These are phyloP conservation scores for Emergomyces orientalis DNA, from an alignment of 2,329 filamentous ascomycete genomes.

Conservation along the genomic window DNA sequence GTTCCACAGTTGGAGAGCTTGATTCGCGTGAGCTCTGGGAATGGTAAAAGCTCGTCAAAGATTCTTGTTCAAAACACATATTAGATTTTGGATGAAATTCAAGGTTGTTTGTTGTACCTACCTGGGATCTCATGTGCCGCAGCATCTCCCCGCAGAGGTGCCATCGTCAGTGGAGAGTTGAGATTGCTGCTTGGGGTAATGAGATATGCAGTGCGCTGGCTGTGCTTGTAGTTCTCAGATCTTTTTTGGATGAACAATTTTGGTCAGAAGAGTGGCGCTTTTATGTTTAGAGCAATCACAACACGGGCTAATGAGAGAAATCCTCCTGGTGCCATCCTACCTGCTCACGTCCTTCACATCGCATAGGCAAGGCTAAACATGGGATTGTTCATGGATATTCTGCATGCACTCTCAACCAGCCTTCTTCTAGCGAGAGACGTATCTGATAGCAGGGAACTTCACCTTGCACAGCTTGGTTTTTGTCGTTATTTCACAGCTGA, in stretches of 20 bases:
- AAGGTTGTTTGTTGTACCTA: constrained; percentile 1
- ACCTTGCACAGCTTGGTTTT: no score
- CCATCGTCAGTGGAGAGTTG: constrained; percentile 1
- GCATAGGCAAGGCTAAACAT: no score
- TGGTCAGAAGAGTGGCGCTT: constrained; percentile 1
- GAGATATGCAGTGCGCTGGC: background rate
- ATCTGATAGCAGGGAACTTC: no score
- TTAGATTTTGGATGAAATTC: constrained; percentile 5
- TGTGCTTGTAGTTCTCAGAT: constrained; percentile 1
- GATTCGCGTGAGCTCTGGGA: background rate
- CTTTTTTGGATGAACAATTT: constrained; percentile 1
- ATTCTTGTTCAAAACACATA: background rate
- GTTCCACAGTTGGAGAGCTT: background rate
- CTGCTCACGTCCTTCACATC: constrained; percentile 1
- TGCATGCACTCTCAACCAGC: no score
- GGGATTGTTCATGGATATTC: no score
- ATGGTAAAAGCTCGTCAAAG: background rate
- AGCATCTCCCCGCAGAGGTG: constrained; percentile 3
- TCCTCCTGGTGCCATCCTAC: constrained; percentile 1
- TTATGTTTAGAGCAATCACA: background rate
- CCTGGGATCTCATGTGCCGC: constrained; percentile 1
- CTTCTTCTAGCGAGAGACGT: no score
- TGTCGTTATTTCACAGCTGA: no score
- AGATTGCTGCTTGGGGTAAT: background rate
- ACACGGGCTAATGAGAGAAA: background rate